Conservation (phyloP, 805 yeast species). For the Starmerella lactis-condensi region DNA sequence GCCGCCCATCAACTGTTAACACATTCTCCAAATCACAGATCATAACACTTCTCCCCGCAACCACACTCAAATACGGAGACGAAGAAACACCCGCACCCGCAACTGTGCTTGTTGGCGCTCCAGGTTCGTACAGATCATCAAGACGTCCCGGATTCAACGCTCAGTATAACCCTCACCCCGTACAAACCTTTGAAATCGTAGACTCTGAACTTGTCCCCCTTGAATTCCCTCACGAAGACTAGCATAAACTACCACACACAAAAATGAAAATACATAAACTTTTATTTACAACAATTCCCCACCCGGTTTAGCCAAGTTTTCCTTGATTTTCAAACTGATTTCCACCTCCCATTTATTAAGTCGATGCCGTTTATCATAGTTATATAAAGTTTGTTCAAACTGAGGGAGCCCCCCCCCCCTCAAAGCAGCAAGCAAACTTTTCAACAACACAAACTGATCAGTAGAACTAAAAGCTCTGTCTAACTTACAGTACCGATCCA, state of each 20-base stretch:
- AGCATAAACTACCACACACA: background rate
- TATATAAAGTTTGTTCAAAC: conserved; percentile 13
- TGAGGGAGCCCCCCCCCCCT: conserved; percentile 7
- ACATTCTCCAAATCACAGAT: conserved; percentile 27
- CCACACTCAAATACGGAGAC: conserved; percentile 61
- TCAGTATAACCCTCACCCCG: conserved; percentile 15
- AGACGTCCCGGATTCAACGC: conserved; percentile 15
- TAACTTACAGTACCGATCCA: conserved; percentile 3
- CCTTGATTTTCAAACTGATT: conserved; percentile 6
- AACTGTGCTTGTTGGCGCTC: conserved; percentile 2
- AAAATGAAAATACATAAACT: background rate
- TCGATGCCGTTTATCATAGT: conserved; percentile 11
- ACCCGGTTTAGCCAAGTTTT: conserved; percentile 2
- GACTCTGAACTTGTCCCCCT: conserved; percentile 18
- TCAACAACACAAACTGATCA: conserved; percentile 8
- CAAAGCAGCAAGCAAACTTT: conserved; percentile 8
- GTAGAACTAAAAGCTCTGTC: conserved; percentile 11
- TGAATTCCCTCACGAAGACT: conserved; percentile 3
- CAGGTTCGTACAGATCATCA: conserved; percentile 3
- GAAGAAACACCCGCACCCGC: conserved; percentile 24
- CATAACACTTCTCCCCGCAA: conserved; percentile 69
- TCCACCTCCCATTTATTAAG: conserved; percentile 13
- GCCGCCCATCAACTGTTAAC: conserved; percentile 20
- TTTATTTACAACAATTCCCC: conserved; percentile 7
- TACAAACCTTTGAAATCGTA: conserved; percentile 16